Base-by-base conservation (phyloP, 257 asterid species). In the Coffea canephora region DNA sequence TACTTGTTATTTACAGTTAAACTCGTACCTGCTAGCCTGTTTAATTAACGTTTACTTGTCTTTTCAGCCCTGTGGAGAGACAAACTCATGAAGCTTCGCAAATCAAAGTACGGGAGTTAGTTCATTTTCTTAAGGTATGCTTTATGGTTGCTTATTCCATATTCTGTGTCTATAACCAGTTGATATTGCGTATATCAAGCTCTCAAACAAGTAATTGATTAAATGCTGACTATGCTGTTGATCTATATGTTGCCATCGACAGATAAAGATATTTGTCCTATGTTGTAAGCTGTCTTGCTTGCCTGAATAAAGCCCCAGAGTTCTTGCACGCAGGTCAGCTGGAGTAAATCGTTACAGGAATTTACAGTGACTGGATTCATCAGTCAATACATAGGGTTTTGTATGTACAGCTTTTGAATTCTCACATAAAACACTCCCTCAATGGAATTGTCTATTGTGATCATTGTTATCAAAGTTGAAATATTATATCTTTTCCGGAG, bases 61-160 rank as follows among this genome's bases (percentile, higher is more conserved):
- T 39, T 71, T 80, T 27, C 80, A 87, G 90, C 82, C 48, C 75
- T 82, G 81, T 87, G 85, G 84, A 84, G 82, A 82, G 87, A 84
- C 59, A 87, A 84, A 85, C 82, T 87, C 49, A 72, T 31, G 79
- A 82, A 77, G 82, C 83, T 87, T 82, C 90, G 85, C 10, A 83
- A 71, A 66, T 74, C 71, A 23, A 82, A 70, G 54, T 78, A 68
- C 27, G 78, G 77, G 65, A 71, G 52, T 65, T 77, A 69, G 77
- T 54, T 75, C 39, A 73, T 45, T 14, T 34, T 15, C 50, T 12
- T 14, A 25, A 39, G 79, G 73, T 76, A 31, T 46, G 55, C 0
- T 15, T 64, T 41, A 39, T 21, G n/a, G 43, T 15, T 8, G n/a
- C 43, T 61, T 18, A 1, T 0, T 25, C 8, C 36, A 16, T 12